phyloP scores from a whole-genome alignment of 2,329 filamentous ascomycete species.

The Aaosphaeria pasadenensis region DNA sequence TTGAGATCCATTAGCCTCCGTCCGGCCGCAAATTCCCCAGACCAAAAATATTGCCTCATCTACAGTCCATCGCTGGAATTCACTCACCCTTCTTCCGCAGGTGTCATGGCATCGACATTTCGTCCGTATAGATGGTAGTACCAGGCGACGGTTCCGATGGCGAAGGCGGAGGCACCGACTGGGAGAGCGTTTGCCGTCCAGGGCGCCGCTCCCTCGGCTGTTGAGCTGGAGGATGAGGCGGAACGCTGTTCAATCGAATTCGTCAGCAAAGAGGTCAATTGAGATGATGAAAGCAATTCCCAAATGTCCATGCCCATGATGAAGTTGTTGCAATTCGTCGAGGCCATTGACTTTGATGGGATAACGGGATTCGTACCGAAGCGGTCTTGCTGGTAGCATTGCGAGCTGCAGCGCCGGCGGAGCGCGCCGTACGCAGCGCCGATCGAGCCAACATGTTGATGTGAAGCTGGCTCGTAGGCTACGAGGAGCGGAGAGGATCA shows the following conservation, averaged over 20 bases:
- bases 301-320: conserved; percentile 12
- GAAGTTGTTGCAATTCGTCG: conserved; percentile 22
- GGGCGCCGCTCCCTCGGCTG: conserved; percentile 69
- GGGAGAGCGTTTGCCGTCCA: conserved; percentile 84
- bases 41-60: conserved; percentile 22
- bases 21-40: conserved; percentile 22
- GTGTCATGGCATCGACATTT: conserved; percentile 83
- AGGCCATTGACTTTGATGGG: conserved; percentile 24
- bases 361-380: conserved; percentile 42
- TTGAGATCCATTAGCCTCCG: conserved; percentile 18
- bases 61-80: conserved; percentile 10
- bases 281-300: conserved; percentile 11
- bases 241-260: conserved; percentile 47
- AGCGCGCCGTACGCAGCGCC: conserved; percentile 83
- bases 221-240: conserved; percentile 66
- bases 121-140: conserved; percentile 96
- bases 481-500: conserved; percentile 29
- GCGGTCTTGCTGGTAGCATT: conserved; percentile 46
- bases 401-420: conserved; percentile 79
- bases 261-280: conserved; percentile 31
- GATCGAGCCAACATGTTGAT: conserved; percentile 89
- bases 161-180: conserved; percentile 79
- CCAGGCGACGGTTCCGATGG: conserved; percentile 88
- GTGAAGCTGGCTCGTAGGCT: conserved; percentile 37
- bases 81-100: conserved; percentile 96